Evolutionary conservation across 2,329 filamentous ascomycete genomes (phyloP).

Genomic region (Fusarium tjaetaba): DNA sequence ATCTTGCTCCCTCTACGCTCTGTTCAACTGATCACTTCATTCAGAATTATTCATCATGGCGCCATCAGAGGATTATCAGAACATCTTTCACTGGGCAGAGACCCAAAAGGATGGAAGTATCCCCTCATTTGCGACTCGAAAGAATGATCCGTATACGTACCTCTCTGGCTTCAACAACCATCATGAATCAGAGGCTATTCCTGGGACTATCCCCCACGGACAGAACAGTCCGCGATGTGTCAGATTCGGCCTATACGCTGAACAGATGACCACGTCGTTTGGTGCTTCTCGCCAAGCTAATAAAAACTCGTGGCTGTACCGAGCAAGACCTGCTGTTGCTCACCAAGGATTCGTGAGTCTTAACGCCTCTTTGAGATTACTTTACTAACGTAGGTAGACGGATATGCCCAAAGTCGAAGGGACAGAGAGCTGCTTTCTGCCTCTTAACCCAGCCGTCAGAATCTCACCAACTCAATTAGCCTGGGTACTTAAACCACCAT

Average conservation of each 20-base stretch:
- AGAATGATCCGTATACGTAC: slow-evolving; percentile 60
- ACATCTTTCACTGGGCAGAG: slow-evolving; percentile 67
- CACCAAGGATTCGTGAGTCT: slow-evolving; percentile 43
- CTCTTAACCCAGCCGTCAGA: slow-evolving; percentile 35
- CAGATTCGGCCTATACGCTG: slow-evolving; percentile 51
- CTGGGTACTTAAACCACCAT: slow-evolving; percentile 20
- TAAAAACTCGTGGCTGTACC: slow-evolving; percentile 47
- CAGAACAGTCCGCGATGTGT: slow-evolving; percentile 57
- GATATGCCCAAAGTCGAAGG: slow-evolving; percentile 39
- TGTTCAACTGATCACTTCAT: too few relatives aligned
- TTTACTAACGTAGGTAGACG: slow-evolving; percentile 14
- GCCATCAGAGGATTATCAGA: slow-evolving; percentile 53
- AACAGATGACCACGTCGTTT: slow-evolving; percentile 55
- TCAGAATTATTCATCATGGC: not conserved
- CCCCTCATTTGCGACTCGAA: slow-evolving; percentile 60
- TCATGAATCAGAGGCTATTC: slow-evolving; percentile 55
- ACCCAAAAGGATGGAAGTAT: slow-evolving; percentile 66
- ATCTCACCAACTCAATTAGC: slow-evolving; percentile 40
- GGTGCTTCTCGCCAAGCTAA: slow-evolving; percentile 45
- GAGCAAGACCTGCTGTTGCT: slow-evolving; percentile 44
- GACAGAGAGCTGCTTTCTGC: slow-evolving; percentile 40
- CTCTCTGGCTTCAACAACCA: slow-evolving; percentile 65
- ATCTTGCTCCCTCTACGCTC: too few relatives aligned
- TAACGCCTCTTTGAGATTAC: accelerated
- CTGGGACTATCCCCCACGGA: slow-evolving; percentile 57